Evolutionary conservation across 331 rosid species (phyloP), one percentile per base, ranked within the genome.

Genomic region (Pyracantha coccinea): DNA sequence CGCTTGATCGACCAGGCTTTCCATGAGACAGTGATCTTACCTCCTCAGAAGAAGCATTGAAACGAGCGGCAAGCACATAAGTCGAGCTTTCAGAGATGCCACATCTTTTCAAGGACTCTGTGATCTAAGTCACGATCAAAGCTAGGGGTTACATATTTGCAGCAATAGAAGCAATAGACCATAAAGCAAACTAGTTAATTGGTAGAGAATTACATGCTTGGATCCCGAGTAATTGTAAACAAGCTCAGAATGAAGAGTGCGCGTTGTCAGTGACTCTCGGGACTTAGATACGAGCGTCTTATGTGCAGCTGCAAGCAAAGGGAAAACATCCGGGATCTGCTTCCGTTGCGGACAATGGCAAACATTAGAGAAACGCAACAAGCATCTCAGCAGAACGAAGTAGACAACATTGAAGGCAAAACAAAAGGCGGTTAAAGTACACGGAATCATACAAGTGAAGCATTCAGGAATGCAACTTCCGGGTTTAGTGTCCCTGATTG

Each of bases 201-300:
- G 61, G 57, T 0, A 62, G 32, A 20, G 53, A 66, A 21, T 85
- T 87, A 91, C 97, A 88, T 91, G 97, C 85, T 94, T 94, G 59
- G 98, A 91, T 72, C 93, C 97, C 2, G 96, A 84, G 85, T 84
- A 93, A 76, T 87, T 93, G 89, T 85, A 91, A 80, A 91, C 95
- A 25, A 93, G 98, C 87, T 93, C 98, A 3, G 98, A 91, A 85
- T 89, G 97, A 85, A 86, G 94, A 33, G 97, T 93, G 53, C 91
- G 90, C 7, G 98, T 91, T 66, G 91, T 93, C 80, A 93, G 79
- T n/a, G 92, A 88, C 54, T 89, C 93, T 32, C 92, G 82, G 13
- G 89, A 91, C 84, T 87, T 90, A 79, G 90, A 72, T 50, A 87
- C 44, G 1, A 91, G 92, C 8, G 92, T 90, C 82, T 91, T 93